Evolutionary conservation across 306 rosid species (phyloP).

Genomic region (Pyrus betulifolia): DNA sequence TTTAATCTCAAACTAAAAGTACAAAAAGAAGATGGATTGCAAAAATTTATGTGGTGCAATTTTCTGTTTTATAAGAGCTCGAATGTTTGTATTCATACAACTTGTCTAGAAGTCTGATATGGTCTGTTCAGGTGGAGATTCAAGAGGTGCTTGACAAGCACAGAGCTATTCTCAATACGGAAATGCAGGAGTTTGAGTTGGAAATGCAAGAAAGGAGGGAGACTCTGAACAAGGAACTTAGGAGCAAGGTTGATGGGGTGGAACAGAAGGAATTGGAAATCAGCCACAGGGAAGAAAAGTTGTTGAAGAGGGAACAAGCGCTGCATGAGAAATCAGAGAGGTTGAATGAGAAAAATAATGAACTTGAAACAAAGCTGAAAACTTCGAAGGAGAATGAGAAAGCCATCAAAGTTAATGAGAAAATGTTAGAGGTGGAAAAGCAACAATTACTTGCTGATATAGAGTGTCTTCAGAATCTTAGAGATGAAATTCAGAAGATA

Average conservation of each 20-base stretch:
- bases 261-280: slow-evolving; percentile 59
- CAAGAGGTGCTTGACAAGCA: slow-evolving; percentile 55
- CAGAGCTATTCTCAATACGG: slow-evolving; percentile 36
- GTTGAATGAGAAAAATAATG: slow-evolving; percentile 64
- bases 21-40: background rate
- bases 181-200: slow-evolving; percentile 54
- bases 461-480: slow-evolving; percentile 42
- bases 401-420: slow-evolving; percentile 47
- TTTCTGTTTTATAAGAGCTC: background rate
- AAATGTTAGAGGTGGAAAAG: slow-evolving; percentile 58
- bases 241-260: slow-evolving; percentile 33
- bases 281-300: slow-evolving; percentile 60
- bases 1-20: background rate
- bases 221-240: slow-evolving; percentile 45
- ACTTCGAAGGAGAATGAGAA: slow-evolving; percentile 59
- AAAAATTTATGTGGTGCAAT: background rate
- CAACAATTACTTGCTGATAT: slow-evolving; percentile 49
- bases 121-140: slow-evolving; percentile 54
- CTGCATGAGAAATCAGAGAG: slow-evolving; percentile 67
- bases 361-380: slow-evolving; percentile 49
- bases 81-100: slow-evolving; percentile 2
- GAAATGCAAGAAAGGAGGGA: slow-evolving; percentile 52
- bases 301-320: slow-evolving; percentile 58
- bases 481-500: slow-evolving; percentile 45
- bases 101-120: slow-evolving; percentile 23